These are phyloP conservation scores for Populus hybrid DNA, from an alignment of 441 rosid species.

Conservation along the genomic window DNA sequence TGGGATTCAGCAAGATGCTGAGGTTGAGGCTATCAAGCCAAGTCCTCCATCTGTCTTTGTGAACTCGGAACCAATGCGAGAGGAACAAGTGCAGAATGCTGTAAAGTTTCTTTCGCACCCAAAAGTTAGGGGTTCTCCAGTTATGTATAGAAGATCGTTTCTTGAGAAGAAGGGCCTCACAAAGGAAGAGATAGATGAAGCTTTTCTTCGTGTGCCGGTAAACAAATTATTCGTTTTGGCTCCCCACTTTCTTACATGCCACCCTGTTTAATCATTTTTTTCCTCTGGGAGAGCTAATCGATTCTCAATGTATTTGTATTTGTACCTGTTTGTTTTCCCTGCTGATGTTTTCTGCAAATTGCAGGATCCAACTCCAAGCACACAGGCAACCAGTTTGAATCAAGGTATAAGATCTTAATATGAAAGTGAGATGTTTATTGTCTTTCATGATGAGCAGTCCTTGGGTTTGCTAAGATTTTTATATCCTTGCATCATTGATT, in stretches of 20 bases:
- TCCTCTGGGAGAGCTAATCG: background rate
- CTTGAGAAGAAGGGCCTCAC: slow-evolving; percentile 96
- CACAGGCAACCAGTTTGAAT: slow-evolving; percentile 46
- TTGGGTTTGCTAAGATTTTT: no score
- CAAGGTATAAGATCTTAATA: no score
- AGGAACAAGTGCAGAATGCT: slow-evolving; percentile 92
- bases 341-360: slow-evolving; percentile 16
- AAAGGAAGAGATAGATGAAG: slow-evolving; percentile 96
- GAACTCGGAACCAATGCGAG: slow-evolving; percentile 84
- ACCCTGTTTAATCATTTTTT: slow-evolving; percentile 8
- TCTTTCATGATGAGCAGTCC: no score
- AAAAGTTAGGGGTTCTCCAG: slow-evolving; percentile 87
- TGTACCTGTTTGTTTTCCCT: background rate
- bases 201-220: slow-evolving; percentile 91
- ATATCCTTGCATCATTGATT: no score
- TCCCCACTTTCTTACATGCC: background rate
- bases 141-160: slow-evolving; percentile 79
- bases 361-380: slow-evolving; percentile 83
- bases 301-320: background rate
- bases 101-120: slow-evolving; percentile 94
- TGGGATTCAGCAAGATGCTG: slow-evolving; percentile 46
- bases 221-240: slow-evolving; percentile 22
- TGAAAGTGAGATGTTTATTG: no score
- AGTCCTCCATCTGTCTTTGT: slow-evolving; percentile 59
- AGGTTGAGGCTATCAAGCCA: slow-evolving; percentile 41